phyloP scores from a whole-genome alignment of 2,329 filamentous ascomycete species.

The Penicillium sp. region DNA sequence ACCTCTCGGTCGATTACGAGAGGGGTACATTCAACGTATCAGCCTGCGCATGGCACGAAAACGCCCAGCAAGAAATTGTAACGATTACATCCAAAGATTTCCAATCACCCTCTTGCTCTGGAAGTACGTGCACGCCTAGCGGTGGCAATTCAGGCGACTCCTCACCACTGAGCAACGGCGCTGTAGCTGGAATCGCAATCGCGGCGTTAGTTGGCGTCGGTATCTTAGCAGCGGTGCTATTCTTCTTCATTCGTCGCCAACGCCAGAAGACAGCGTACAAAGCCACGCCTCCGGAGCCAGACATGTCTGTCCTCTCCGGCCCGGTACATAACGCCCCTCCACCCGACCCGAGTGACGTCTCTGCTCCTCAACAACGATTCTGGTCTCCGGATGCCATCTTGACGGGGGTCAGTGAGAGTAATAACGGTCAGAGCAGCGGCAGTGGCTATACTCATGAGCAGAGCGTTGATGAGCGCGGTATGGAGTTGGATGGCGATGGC shows the following conservation, averaged over 20 bases:
- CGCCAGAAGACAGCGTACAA: slow-evolving; percentile 13
- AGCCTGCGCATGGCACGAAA: slow-evolving; percentile 15
- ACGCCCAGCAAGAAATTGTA: slow-evolving; percentile 13
- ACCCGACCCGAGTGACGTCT: slow-evolving; percentile 4
- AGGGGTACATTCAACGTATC: slow-evolving; percentile 56
- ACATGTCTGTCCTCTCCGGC: slow-evolving; percentile 14
- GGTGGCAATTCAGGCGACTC: neutral
- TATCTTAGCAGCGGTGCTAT: slow-evolving; percentile 8
- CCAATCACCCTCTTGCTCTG: slow-evolving; percentile 4
- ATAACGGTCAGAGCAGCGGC: slow-evolving; percentile 5
- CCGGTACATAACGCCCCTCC: slow-evolving; percentile 12
- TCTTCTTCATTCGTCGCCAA: slow-evolving; percentile 18
- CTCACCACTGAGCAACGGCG: slow-evolving; percentile 12
- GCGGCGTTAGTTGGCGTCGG: slow-evolving; percentile 14
- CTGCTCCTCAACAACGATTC: slow-evolving; percentile 3
- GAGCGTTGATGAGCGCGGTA: slow-evolving; percentile 4
- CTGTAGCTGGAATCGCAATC: slow-evolving; percentile 20
- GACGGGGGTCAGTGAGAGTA: neutral
- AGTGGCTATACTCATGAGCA: slow-evolving; percentile 5
- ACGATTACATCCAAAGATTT: slow-evolving; percentile 12
- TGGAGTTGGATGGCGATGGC: slow-evolving; percentile 14
- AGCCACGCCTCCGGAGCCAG: slow-evolving; percentile 9
- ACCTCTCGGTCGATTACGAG: slow-evolving; percentile 61
- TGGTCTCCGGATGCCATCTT: slow-evolving; percentile 16
- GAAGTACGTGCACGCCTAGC: slow-evolving; percentile 2